Evolutionary conservation across 2,329 filamentous ascomycete genomes (phyloP).

Genomic region (Alternaria conjuncta): DNA sequence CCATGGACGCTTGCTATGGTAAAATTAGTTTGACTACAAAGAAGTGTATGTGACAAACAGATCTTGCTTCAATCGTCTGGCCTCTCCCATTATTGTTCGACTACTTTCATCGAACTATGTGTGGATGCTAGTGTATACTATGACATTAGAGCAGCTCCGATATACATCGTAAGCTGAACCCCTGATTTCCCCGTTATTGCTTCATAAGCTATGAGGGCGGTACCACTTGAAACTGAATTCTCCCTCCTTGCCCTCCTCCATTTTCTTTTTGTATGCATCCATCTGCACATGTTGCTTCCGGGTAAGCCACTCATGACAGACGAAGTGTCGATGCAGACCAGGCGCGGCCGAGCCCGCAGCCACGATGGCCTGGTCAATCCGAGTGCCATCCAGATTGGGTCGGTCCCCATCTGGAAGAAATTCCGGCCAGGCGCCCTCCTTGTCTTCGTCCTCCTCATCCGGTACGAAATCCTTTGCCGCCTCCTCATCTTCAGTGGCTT

Average conservation of each 20-base stretch:
- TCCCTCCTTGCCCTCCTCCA: background rate
- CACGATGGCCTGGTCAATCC: background rate
- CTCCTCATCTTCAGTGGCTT: background rate
- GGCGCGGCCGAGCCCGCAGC: background rate
- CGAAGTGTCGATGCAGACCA: background rate
- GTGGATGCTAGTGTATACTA: background rate
- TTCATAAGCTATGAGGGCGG: background rate
- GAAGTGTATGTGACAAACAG: background rate
- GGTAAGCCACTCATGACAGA: background rate
- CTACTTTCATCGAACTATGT: background rate
- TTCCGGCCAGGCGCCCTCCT: constrained; percentile 5
- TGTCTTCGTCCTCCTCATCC: background rate
- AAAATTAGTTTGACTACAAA: background rate
- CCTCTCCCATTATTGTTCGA: background rate
- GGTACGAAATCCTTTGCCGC: background rate
- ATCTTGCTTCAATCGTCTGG: background rate
- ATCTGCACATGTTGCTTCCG: background rate
- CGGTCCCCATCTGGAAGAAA: background rate
- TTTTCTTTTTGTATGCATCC: background rate
- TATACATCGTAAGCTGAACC: background rate
- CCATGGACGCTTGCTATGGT: background rate
- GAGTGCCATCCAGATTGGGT: background rate
- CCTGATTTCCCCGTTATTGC: background rate
- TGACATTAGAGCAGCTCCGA: background rate
- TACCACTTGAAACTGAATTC: background rate